phyloP scores from a whole-genome alignment of 2,329 filamentous ascomycete genomes.

The Scopulariopsis brevicaulis region DNA sequence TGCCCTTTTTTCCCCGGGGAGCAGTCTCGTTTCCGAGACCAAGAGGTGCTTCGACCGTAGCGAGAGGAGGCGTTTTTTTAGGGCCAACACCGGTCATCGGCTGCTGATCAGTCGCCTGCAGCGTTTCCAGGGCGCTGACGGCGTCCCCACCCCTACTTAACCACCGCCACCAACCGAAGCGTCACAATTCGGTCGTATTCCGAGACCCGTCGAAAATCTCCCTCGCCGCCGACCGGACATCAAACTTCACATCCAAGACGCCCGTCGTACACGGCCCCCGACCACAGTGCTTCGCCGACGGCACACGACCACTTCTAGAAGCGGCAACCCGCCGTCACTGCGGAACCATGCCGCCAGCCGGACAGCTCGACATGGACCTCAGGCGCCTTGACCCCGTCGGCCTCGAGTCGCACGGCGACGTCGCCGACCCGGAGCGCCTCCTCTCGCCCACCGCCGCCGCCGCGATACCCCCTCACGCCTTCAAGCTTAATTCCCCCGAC shows the following conservation, averaged over 20 bases:
- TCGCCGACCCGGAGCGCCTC: not conserved
- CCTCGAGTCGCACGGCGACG: conserved; percentile 1
- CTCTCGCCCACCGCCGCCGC: conserved; percentile 9
- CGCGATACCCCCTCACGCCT: conserved; percentile 7
- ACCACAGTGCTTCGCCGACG: not conserved
- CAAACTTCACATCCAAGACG: not conserved
- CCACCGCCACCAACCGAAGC: not conserved
- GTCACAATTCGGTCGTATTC: not conserved
- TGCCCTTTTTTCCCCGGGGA: not conserved
- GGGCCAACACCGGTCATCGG: not conserved
- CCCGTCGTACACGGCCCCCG: not conserved
- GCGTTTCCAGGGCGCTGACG: not conserved
- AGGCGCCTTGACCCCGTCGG: not conserved
- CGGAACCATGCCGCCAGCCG: not conserved
- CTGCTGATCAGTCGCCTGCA: not conserved
- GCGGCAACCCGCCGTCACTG: conserved; percentile 1
- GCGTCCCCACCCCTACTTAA: not conserved
- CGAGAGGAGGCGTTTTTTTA: not conserved
- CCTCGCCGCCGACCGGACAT: not conserved
- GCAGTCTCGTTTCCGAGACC: not conserved
- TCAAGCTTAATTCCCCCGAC: conserved; percentile 14
- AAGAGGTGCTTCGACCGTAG: not conserved
- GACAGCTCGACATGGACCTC: not conserved
- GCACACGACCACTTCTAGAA: not conserved
- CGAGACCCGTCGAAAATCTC: not conserved